phyloP scores from a whole-genome alignment of 192 early-diverging fungal species.

The Linnemannia elongata region DNA sequence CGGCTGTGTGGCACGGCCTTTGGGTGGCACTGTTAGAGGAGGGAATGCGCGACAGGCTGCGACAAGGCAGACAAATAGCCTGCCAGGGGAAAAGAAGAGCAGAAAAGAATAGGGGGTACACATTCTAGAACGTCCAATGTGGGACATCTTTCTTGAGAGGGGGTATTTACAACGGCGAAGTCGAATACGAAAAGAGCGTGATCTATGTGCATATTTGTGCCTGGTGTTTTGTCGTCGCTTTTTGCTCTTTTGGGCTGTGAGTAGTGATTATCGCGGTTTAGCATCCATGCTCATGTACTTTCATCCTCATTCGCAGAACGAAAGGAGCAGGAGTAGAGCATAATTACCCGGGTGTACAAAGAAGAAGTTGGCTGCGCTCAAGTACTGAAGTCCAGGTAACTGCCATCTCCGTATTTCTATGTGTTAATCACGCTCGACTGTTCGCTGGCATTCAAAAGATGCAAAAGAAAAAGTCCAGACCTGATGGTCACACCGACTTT shows the following conservation, averaged over 20 bases:
- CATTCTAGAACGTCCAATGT: too few species aligned
- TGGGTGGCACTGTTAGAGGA: not conserved
- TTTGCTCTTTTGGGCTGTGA: not conserved
- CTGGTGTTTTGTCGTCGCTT: not conserved
- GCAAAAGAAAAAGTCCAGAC: not conserved
- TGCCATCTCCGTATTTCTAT: not conserved
- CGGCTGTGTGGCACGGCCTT: slow-evolving; percentile 3
- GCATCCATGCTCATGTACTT: not conserved
- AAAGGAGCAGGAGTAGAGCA: not conserved
- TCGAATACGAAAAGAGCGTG: not conserved
- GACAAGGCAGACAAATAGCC: not conserved
- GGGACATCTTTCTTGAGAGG: not conserved
- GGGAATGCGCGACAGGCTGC: not conserved
- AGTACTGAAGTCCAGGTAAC: not conserved
- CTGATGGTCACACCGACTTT: not conserved
- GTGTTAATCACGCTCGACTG: not conserved
- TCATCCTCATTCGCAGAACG: not conserved
- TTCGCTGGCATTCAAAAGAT: not conserved
- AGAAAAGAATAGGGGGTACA: too few species aligned
- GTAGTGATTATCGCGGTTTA: not conserved
- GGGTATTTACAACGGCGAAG: not conserved
- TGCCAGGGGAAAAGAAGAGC: not conserved
- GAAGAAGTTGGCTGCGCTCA: not conserved
- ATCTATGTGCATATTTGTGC: not conserved
- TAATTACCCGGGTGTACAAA: not conserved